phyloP scores from a whole-genome alignment of 1,284 basidiomycete genomes.

The Taiwanofungus camphoratus region DNA sequence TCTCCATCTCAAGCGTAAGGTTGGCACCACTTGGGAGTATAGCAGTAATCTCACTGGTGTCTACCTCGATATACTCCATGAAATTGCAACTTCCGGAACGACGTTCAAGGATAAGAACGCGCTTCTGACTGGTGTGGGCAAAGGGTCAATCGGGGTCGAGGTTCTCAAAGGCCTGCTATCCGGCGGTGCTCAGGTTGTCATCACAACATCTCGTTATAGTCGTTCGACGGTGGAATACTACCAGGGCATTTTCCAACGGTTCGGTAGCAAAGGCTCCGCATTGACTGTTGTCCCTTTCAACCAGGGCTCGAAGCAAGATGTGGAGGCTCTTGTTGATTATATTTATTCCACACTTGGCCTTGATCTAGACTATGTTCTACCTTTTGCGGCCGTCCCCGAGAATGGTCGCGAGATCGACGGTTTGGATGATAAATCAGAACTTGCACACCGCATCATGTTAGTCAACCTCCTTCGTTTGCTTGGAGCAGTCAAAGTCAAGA shows the following conservation, averaged over 20 bases:
- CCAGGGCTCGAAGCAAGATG: conserved; percentile 96
- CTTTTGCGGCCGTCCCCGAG: conserved; percentile 97
- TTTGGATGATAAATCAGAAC: conserved; percentile 94
- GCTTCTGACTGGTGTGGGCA: conserved; percentile 94
- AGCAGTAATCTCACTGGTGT: conserved; percentile 94
- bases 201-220: conserved; percentile 95
- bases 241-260: conserved; percentile 95
- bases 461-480: conserved; percentile 93
- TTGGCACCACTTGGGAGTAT: conserved; percentile 95
- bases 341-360: conserved; percentile 93
- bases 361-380: conserved; percentile 97
- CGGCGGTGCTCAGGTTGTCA: conserved; percentile 93
- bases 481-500: conserved; percentile 96
- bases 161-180: conserved; percentile 95
- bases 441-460: conserved; percentile 97
- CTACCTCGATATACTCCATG: conserved; percentile 93
- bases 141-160: conserved; percentile 96
- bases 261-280: conserved; percentile 91
- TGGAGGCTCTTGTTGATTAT: conserved; percentile 96
- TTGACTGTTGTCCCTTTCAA: conserved; percentile 99
- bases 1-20: conserved; percentile 94
- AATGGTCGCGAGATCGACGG: conserved; percentile 98
- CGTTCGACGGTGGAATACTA: conserved; percentile 97
- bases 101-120: conserved; percentile 99
- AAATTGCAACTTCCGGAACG: conserved; percentile 96